Conservation (phyloP, 2,329 filamentous ascomycete genomes). For the Graphiopsis chlorocephala region DNA sequence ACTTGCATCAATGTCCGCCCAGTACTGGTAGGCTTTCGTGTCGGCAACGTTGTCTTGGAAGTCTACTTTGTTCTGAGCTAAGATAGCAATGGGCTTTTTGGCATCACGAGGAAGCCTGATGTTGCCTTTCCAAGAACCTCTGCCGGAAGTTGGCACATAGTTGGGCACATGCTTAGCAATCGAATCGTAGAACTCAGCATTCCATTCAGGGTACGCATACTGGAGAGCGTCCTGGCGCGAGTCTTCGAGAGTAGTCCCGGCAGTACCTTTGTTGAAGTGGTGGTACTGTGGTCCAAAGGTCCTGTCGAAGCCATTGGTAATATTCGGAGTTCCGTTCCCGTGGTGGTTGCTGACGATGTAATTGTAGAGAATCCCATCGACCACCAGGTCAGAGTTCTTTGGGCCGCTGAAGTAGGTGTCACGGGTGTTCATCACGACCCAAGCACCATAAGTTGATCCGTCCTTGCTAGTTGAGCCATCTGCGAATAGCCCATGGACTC, state of each 20-base stretch:
- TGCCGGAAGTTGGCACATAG: conserved; percentile 53
- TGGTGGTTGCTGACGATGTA: conserved; percentile 64
- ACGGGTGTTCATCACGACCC: conserved; percentile 63
- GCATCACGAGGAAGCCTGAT: conserved; percentile 54
- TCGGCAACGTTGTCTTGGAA: conserved; percentile 60
- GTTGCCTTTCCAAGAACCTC: conserved; percentile 52
- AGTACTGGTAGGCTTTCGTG: conserved; percentile 60
- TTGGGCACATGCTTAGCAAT: conserved; percentile 60
- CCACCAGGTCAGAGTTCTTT: conserved; percentile 60
- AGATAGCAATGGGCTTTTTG: conserved; percentile 53
- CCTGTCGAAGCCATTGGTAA: conserved; percentile 62
- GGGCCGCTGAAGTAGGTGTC: conserved; percentile 64
- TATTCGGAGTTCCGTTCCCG: conserved; percentile 61
- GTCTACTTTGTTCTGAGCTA: conserved; percentile 52
- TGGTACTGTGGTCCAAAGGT: conserved; percentile 65
- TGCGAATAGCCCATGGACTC: conserved; percentile 55
- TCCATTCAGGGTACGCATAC: conserved; percentile 54
- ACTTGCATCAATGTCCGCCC: conserved; percentile 50
- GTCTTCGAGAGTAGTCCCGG: conserved; percentile 45
- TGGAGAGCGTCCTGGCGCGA: conserved; percentile 55
- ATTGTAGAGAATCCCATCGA: conserved; percentile 65
- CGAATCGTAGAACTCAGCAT: conserved; percentile 60
- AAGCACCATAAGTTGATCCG: conserved; percentile 56
- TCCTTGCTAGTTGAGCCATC: conserved; percentile 52
- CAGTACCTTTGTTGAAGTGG: conserved; percentile 59